Base-by-base conservation (phyloP, 2,329 filamentous ascomycete genomes). In the Talaromyces albobiverticillius region DNA sequence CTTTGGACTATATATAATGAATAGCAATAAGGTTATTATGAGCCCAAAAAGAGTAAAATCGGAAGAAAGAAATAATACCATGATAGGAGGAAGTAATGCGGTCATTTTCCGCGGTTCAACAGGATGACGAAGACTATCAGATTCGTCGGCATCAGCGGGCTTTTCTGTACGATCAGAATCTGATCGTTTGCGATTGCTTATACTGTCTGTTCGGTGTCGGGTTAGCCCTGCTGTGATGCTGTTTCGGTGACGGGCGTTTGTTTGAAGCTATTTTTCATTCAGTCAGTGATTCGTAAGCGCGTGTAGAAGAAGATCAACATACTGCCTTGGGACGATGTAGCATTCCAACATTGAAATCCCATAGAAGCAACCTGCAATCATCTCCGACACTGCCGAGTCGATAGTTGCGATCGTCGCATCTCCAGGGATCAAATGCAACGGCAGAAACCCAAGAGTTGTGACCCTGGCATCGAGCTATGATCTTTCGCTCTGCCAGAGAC, bases 281-380 rank as follows among this genome's bases (percentile, higher is more conserved):
- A 26, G 23, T 43, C 4, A 45, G 32, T 11, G 4, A 16, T 40
- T 13, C 47, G 10, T 22, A 34, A 25, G 38, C 50, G 46, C 23
- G 36, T 18, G 13, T 42, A 25, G 36, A 49, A 23, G 46, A 25
- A 18, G 63, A 50, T 20, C 60, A 40, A 82, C 88, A 66, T 76
- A 91, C 88, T 61, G 84, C 87, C 74, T 93, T 93, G 18, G 94
- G 93, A 57, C 92, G 83, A 71, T 95, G 89, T 63, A 99, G 79
- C 93, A 97, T 97, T 62, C 91, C 91, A 40, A 96, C 90, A 61
- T 87, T 96, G 69, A 99, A 99, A 75, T 99, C 94, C 94, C 94
- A 99, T 11, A 99, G 77, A 56, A 96, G 83, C 16, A 99, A 77
- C 54, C 91, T 82, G 63, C 92, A 90, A 69, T 99, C 94, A 68